These are phyloP conservation scores for Paraurostyla sp. DNA, from an alignment of 73 alveolate species.

Conservation along the genomic window DNA sequence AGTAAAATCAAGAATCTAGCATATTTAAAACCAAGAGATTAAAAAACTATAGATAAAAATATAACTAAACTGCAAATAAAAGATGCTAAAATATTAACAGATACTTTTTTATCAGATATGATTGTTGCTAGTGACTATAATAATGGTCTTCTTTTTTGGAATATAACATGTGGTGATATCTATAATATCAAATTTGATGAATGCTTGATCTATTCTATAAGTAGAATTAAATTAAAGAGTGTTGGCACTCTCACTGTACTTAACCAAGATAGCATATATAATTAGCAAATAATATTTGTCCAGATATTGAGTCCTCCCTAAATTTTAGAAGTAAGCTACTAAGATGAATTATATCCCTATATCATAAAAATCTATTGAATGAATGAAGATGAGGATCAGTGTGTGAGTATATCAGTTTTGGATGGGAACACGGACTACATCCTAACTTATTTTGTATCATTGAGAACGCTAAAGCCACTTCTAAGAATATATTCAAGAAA, in stretches of 20 bases:
- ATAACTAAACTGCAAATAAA: not conserved
- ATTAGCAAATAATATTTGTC: not conserved
- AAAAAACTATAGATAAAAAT: too few species aligned
- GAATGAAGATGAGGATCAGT: not conserved
- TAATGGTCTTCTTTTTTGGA: not conserved
- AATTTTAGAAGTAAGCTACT: not conserved
- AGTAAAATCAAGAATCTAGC: too few species aligned
- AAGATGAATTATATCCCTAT: not conserved
- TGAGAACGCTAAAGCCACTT: not conserved
- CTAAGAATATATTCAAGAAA: not conserved
- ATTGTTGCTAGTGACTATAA: not conserved
- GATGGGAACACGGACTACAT: not conserved
- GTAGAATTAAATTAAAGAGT: too few species aligned
- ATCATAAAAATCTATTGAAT: not conserved
- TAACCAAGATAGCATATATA: too few species aligned
- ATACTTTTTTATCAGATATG: not conserved
- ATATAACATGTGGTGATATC: not conserved
- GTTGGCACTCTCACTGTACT: too few species aligned
- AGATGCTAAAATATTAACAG: not conserved
- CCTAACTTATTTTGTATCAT: not conserved
- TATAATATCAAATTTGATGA: too few species aligned
- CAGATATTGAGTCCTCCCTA: not conserved
- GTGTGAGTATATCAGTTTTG: not conserved
- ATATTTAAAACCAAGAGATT: too few species aligned
- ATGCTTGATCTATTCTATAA: too few species aligned